Evolutionary conservation across 352 stramenopile genomes (phyloP), one percentile per base, ranked within the genome.

Genomic region (Peronospora tabacina): DNA sequence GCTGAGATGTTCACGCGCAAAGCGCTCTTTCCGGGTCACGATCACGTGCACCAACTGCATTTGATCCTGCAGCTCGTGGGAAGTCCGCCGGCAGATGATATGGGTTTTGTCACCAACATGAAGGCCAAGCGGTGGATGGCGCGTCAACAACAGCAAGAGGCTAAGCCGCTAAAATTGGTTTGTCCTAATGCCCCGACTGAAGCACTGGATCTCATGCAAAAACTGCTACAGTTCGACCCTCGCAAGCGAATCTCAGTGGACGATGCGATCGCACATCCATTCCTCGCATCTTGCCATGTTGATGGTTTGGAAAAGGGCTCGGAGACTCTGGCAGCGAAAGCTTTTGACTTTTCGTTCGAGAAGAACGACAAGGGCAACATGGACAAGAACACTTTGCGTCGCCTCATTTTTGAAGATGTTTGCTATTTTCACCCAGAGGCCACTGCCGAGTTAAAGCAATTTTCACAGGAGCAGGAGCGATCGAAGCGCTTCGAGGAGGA

Each of bases 1-100:
- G 96, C 90, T 9, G 97, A 99, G 68, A 89, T 99, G 56, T 95
- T 99, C 43, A 85, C 69, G 1, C 74, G 82, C 22, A 88, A 80
- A 50, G 71, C 82, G 28, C 55, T 92, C 0, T 92, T 92, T 30
- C 82, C 82, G 0, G 82, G 82, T 9, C 82, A 92, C 43, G 82
- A 92, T 46, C 79, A 92, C 55, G 78, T 92, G 19, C 82, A 92
- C 44, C 82, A 92, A 49, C 67, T 99, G 24, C 97, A 97, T 55
- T 54, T 92, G 34, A 90, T 92, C 43, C 42, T 87, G 24, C 74
- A 88, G 37, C 52, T 86, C 5, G 74, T 92, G 9, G 82, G 82
- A 2, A 86, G 68, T 39, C 82, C 78, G 13, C 42, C 65, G 9
- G 52, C 69, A 3, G 61, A 84, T 13, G 78, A 87, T 19, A 75